Conservation (phyloP, 1,284 basidiomycete genomes). For the Lignosus rhinocerotis region DNA sequence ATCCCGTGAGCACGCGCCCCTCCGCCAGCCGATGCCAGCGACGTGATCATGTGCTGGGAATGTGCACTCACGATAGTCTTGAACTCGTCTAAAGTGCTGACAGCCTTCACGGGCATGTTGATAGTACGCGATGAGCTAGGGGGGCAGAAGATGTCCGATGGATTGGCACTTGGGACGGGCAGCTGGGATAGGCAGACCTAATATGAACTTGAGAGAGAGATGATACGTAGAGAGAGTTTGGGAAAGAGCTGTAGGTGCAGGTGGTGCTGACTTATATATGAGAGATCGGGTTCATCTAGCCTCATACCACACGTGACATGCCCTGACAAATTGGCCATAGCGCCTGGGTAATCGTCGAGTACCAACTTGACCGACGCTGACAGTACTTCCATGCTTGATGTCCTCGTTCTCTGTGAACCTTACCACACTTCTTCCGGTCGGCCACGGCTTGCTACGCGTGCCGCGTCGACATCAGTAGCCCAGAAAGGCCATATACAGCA, state of each 20-base stretch:
- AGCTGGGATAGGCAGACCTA: too few relatives aligned
- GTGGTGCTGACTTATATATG: conserved; percentile 12
- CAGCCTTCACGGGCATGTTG: conserved; percentile 42
- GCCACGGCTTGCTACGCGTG: too few relatives aligned
- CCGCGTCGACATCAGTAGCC: too few relatives aligned
- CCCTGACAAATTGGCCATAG: conserved; percentile 15
- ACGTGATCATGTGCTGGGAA: neutral
- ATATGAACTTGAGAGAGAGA: too few relatives aligned
- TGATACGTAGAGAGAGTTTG: neutral
- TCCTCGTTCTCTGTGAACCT: neutral
- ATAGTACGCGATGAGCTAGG: neutral
- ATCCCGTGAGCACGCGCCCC: neutral
- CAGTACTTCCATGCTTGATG: neutral
- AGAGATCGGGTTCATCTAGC: conserved; percentile 16
- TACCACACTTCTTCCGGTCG: neutral
- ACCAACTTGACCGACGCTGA: too few relatives aligned
- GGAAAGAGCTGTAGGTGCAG: neutral
- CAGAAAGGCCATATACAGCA: too few relatives aligned
- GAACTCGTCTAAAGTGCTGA: conserved; percentile 58
- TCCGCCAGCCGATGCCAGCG: neutral
- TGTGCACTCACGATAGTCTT: conserved; percentile 44
- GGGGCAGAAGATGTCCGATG: neutral
- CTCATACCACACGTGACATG: conserved; percentile 16
- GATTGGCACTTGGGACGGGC: too few relatives aligned
- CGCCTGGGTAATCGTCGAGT: conserved; percentile 14